A percentile compares a stretch with the other conserved stretches of the same genome.
These are phyloP conservation scores for Samsoniella hepiali DNA, from an alignment of 2,329 filamentous ascomycete species.

Conservation along the genomic window DNA sequence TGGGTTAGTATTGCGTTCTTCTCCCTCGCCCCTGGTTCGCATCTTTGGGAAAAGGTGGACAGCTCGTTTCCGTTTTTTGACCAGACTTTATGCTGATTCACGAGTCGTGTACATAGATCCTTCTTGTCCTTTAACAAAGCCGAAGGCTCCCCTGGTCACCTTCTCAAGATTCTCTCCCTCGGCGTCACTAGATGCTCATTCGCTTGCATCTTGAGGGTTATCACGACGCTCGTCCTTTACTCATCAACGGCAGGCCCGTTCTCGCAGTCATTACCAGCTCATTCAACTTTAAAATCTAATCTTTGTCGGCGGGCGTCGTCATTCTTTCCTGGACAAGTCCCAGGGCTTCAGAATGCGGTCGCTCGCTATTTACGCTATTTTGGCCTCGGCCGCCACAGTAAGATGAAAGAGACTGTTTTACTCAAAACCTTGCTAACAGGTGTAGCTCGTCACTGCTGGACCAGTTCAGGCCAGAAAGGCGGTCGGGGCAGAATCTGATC, in stretches of 20 bases:
- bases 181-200: constrained; percentile 10
- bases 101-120: background rate
- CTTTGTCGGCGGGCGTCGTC: background rate
- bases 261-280: background rate
- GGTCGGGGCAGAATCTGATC: constrained; percentile 3
- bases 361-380: constrained; percentile 22
- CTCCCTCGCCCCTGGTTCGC: background rate
- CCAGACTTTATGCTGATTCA: background rate
- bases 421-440: background rate
- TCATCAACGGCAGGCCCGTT: constrained; percentile 17
- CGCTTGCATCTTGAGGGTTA: constrained; percentile 1
- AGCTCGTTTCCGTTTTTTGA: constrained; percentile 8
- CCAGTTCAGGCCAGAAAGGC: constrained; percentile 9
- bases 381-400: constrained; percentile 24
- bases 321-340: constrained; percentile 1
- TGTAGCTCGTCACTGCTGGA: constrained; percentile 8
- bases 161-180: background rate
- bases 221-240: background rate
- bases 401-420: background rate
- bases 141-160: background rate
- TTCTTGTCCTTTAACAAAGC: background rate
- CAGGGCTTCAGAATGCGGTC: constrained; percentile 22
- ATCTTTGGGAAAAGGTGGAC: background rate
- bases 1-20: background rate
- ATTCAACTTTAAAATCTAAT: background rate